Base-by-base conservation (phyloP, 2,329 filamentous ascomycete species). In the Colletotrichum orbiculare region DNA sequence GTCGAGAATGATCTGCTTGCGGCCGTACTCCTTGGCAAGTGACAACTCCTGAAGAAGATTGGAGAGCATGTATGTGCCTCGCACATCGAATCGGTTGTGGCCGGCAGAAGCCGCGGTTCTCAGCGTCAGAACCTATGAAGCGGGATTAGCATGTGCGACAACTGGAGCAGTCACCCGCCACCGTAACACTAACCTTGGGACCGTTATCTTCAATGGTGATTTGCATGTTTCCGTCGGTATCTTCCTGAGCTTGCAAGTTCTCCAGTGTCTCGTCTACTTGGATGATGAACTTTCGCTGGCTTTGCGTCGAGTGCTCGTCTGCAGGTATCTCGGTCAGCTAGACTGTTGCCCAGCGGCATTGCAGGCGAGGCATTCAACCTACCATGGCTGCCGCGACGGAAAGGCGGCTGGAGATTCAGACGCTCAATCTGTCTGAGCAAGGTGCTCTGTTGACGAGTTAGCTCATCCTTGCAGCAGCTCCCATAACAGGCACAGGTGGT, bases 181-280 rank as follows among this genome's bases (percentile, higher is more conserved):
- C 38, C 33, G n/a, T 11, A n/a, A 34, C 53, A 33, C 74, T 68
- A 76, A 91, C 92, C 85, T 98, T 99, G 54, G 96, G 95, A 0
- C 96, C 96, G 69, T 88, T 87, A 79, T 99, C 96, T 74, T 98
- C 96, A 72, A 98, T 97, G 37, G 96, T 99, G 76, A 99, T 99
- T 78, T 98, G 94, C 84, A 93, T 92, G 78, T 99, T 97, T 61
- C 87, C 84, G 78, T 99, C 94, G 37, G 94, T 96, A 74, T 99
- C 96, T 77, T 99, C 96, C 70, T 95, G 91, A 42, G 88, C 87
- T 67, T 93, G 84, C 48, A 99, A 84, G 64, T 87, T 90, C 73
- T 94, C 86, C 62, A 97, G 85, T 1, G 94, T 97, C 25, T 88
- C 83, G 53, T 97, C 91, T 72, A 98, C 94, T 71, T 96, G 87